Evolutionary conservation across 2,329 filamentous ascomycete species (phyloP), one percentile per base, ranked within the genome.

Genomic region (Phaeosphaeriaceae sp.): DNA sequence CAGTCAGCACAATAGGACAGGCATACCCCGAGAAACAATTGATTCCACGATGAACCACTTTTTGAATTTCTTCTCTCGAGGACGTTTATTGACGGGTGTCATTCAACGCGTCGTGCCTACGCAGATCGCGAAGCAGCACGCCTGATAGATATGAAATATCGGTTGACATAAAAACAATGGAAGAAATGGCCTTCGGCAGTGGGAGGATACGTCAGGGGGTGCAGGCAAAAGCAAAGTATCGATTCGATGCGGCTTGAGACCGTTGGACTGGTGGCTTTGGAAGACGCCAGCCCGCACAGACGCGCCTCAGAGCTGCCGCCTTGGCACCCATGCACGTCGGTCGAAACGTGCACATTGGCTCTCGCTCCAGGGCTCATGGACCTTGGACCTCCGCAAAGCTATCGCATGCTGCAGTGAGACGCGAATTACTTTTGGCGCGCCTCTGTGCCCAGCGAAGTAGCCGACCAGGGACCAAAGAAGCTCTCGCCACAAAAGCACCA

Each of bases 401-500:
- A 22, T 51, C 24, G 54, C 49, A 44, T 56, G 35, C 48, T 26
- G 54, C 54, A 51, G 35, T 35, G 30, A 47, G 40, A 56, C 44
- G n/a, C 52, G 49, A 43, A 53, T 60, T 66, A 24, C 49, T 64
- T 64, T 66, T 64, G 55, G 57, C 57, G 49, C 52, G 40, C 32
- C 49, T 53, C 50, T 56, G 58, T 50, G 43, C 56, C 47, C 19
- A 49, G 48, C 21, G 28, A 19, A 57, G 55, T 51, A 15, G 49
- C 49, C 54, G 49, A 28, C 49, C 42, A 47, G 40, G 51, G 53
- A 47, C 28, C 24, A 40, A 15, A 51, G 54, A 54, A 28, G 52
- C 42, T 60, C 61, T 58, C 53, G 55, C 61, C 61, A 56, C 54
- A 60, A 58, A 60, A 66, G 62, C 60, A 69, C 55, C 54, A 49